phyloP scores from a whole-genome alignment of 73 alveolate species.

The Paramecium sexaurelia region DNA sequence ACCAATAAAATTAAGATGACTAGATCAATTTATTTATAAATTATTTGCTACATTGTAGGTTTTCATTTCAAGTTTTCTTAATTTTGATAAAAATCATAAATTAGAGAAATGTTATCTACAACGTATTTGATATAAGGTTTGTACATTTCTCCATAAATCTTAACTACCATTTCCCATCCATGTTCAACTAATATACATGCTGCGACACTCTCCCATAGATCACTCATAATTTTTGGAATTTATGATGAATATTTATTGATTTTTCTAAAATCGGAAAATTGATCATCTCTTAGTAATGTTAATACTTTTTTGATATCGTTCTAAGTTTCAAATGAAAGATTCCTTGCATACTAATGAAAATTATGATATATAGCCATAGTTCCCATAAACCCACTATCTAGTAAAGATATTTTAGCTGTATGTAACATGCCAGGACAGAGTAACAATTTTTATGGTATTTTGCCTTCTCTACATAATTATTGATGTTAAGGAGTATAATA shows the following conservation, averaged over 20 bases:
- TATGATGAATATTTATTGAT: not conserved
- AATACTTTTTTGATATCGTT: not conserved
- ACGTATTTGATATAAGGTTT: slow-evolving; percentile 20
- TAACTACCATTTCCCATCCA: slow-evolving; percentile 17
- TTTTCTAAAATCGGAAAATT: slow-evolving; percentile 10
- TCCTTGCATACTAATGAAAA: not conserved
- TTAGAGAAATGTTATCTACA: not conserved
- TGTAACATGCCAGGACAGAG: slow-evolving; percentile 56
- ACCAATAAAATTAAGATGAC: slow-evolving; percentile 1
- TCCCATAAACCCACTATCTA: slow-evolving; percentile 52
- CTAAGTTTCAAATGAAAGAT: not conserved
- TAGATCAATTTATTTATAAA: not conserved
- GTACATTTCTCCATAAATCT: slow-evolving; percentile 27
- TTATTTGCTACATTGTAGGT: not conserved
- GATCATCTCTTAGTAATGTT: not conserved
- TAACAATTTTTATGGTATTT: not conserved
- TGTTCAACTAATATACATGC: not conserved
- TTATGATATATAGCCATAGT: slow-evolving; percentile 40
- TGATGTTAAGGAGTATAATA: not conserved
- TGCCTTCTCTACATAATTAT: not conserved
- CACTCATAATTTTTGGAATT: slow-evolving; percentile 36
- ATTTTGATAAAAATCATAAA: not conserved
- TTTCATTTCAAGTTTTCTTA: not conserved
- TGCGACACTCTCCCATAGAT: slow-evolving; percentile 55
- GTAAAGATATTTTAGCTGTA: not conserved